Percentiles rank a stretch among this genome's conserved stretches.
Conservation (phyloP, 495 filamentous ascomycete species). For the Neurospora sublineolata region DNA sequence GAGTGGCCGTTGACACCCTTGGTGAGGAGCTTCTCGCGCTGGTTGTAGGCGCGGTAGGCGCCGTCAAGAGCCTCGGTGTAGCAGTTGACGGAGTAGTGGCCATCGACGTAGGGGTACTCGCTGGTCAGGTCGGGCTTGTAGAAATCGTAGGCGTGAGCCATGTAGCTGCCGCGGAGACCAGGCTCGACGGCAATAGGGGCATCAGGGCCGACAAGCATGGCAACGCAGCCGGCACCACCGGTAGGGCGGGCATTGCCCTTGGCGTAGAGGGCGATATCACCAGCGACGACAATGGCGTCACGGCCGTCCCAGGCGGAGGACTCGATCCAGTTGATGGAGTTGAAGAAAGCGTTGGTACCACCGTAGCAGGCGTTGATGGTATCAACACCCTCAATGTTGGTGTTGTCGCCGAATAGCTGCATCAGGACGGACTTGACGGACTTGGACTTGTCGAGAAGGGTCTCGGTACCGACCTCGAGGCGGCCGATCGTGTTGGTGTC, state of each 20-base stretch:
- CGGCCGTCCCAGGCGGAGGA: conserved; percentile 97
- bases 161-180: conserved; percentile 82
- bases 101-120: conserved; percentile 96
- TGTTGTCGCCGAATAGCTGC: conserved; percentile 83
- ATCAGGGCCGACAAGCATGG: conserved; percentile 87
- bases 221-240: conserved; percentile 88
- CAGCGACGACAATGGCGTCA: conserved; percentile 84
- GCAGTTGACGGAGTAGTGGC: conserved; percentile 88
- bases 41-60: conserved; percentile 91
- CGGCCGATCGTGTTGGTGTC: conserved; percentile 83
- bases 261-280: conserved; percentile 96
- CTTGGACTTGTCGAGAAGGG: conserved; percentile 97
- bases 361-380: conserved; percentile 97
- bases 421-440: conserved; percentile 99
- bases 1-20: conserved; percentile 34
- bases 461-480: conserved; percentile 96
- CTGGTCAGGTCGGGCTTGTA: conserved; percentile 97
- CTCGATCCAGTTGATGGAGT: conserved; percentile 94
- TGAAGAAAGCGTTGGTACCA: conserved; percentile 95
- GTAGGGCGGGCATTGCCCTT: conserved; percentile 93
- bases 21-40: conserved; percentile 65
- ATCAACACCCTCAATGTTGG: conserved; percentile 93
- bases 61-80: conserved; percentile 91
- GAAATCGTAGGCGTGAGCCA: conserved; percentile 96
- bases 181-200: conserved; percentile 86